phyloP scores from a whole-genome alignment of 495 filamentous ascomycete genomes.

The Penicillium riverlandense region DNA sequence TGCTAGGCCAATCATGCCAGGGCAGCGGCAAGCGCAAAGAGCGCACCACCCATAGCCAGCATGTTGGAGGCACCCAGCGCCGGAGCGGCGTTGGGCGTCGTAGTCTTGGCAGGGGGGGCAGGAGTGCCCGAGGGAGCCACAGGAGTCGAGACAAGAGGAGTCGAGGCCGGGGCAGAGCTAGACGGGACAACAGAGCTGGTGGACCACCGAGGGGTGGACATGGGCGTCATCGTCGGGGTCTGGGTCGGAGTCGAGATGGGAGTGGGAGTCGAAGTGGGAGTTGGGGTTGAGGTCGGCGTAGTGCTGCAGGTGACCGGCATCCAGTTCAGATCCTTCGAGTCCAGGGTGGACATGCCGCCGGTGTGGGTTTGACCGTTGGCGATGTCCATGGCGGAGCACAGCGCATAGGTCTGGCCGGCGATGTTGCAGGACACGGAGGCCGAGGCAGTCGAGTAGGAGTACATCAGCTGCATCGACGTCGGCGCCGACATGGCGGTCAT shows the following conservation, averaged over 20 bases:
- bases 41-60: too few relatives aligned
- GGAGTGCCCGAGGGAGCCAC: too few relatives aligned
- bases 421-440: conserved; percentile 24
- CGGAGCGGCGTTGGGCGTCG: too few relatives aligned
- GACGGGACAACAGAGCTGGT: neutral
- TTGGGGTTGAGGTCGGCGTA: conserved; percentile 11
- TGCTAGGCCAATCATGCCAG: too few relatives aligned
- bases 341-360: conserved; percentile 6
- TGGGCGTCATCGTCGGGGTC: neutral
- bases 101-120: too few relatives aligned
- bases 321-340: conserved; percentile 14
- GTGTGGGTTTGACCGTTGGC: conserved; percentile 17
- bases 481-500: conserved; percentile 20
- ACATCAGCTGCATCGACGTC: neutral
- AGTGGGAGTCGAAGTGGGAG: conserved; percentile 4
- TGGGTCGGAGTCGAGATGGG: conserved; percentile 15
- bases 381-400: conserved; percentile 13
- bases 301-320: conserved; percentile 19
- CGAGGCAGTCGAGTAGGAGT: conserved; percentile 7
- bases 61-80: too few relatives aligned
- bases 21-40: too few relatives aligned
- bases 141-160: too few relatives aligned
- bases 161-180: too few relatives aligned
- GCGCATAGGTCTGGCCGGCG: conserved; percentile 23
- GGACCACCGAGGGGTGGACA: neutral